phyloP scores from a whole-genome alignment of 2,329 filamentous ascomycete genomes.

The Chalaropsis ovoidea region DNA sequence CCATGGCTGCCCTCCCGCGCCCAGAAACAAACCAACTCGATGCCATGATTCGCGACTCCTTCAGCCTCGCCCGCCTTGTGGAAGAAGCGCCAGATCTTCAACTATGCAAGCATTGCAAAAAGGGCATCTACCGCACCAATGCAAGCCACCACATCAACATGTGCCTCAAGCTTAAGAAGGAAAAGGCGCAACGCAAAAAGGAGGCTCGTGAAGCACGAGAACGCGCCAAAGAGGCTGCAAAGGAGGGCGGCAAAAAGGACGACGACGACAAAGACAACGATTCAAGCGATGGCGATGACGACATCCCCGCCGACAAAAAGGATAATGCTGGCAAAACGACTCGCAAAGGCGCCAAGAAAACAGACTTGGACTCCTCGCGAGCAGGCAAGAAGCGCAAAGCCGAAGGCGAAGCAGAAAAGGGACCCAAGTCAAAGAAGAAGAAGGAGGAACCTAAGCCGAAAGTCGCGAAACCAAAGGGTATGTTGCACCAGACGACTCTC shows the following conservation, averaged over 20 bases:
- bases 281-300: slow-evolving; percentile 39
- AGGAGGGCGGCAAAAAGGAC: slow-evolving; percentile 45
- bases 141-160: slow-evolving; percentile 71
- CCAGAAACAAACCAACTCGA: slow-evolving; percentile 60
- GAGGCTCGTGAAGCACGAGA: slow-evolving; percentile 62
- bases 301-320: slow-evolving; percentile 38
- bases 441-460: slow-evolving; percentile 85
- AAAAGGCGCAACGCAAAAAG: slow-evolving; percentile 68
- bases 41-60: slow-evolving; percentile 64
- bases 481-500: neutral
- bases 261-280: slow-evolving; percentile 43
- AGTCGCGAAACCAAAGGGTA: slow-evolving; percentile 71
- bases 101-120: slow-evolving; percentile 90
- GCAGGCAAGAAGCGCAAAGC: slow-evolving; percentile 66
- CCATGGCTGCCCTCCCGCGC: slow-evolving; percentile 40
- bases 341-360: slow-evolving; percentile 59
- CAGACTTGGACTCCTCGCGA: slow-evolving; percentile 52
- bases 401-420: slow-evolving; percentile 67
- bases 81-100: slow-evolving; percentile 71
- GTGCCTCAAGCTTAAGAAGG: slow-evolving; percentile 75
- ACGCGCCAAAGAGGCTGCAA: slow-evolving; percentile 51
- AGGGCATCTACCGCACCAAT: slow-evolving; percentile 65
- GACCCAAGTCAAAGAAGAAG: slow-evolving; percentile 83
- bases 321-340: slow-evolving; percentile 36
- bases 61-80: slow-evolving; percentile 69